These are phyloP conservation scores for Gloeophyllum trabeum DNA, from an alignment of 768 basidiomycete species.

Conservation along the genomic window DNA sequence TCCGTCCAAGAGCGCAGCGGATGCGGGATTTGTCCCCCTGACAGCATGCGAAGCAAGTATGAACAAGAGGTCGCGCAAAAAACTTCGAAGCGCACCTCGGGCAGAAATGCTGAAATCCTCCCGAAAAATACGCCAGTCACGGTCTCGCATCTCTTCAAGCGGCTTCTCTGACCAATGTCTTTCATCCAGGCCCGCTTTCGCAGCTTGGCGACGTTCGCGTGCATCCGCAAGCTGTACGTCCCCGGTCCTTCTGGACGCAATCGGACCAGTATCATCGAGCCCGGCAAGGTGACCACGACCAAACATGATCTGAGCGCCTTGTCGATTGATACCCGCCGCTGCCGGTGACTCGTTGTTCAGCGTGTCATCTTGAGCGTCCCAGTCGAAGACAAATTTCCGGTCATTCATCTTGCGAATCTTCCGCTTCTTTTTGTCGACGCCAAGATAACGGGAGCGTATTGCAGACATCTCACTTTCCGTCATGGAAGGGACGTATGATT, in stretches of 20 bases:
- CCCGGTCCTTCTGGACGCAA: slow-evolving; percentile 19
- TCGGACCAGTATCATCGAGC: slow-evolving; percentile 66
- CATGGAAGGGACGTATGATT: slow-evolving; percentile 50
- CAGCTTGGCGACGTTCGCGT: slow-evolving; percentile 73
- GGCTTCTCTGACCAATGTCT: slow-evolving; percentile 97
- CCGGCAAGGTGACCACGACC: slow-evolving; percentile 76
- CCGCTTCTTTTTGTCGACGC: slow-evolving; percentile 88
- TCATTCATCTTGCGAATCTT: slow-evolving; percentile 93
- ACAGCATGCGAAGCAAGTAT: slow-evolving; percentile 3
- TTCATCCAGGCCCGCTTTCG: slow-evolving; percentile 79
- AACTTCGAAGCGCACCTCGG: slow-evolving; percentile 52
- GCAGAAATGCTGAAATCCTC: slow-evolving; percentile 97
- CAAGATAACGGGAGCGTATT: slow-evolving; percentile 89
- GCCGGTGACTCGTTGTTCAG: slow-evolving; percentile 67
- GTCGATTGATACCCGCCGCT: slow-evolving; percentile 57
- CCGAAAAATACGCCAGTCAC: slow-evolving; percentile 98
- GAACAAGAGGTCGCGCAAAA: neutral
- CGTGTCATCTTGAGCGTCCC: slow-evolving; percentile 96
- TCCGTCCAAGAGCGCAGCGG: slow-evolving; percentile 91
- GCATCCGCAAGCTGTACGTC: slow-evolving; percentile 61
- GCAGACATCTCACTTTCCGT: slow-evolving; percentile 71
- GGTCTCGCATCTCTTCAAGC: slow-evolving; percentile 86
- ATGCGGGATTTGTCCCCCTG: slow-evolving; percentile 89
- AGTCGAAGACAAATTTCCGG: slow-evolving; percentile 98
- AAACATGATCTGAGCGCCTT: slow-evolving; percentile 84